These are phyloP conservation scores for Dictyostelium firmibasis DNA, from an alignment of 78 protist species.

Conservation along the genomic window DNA sequence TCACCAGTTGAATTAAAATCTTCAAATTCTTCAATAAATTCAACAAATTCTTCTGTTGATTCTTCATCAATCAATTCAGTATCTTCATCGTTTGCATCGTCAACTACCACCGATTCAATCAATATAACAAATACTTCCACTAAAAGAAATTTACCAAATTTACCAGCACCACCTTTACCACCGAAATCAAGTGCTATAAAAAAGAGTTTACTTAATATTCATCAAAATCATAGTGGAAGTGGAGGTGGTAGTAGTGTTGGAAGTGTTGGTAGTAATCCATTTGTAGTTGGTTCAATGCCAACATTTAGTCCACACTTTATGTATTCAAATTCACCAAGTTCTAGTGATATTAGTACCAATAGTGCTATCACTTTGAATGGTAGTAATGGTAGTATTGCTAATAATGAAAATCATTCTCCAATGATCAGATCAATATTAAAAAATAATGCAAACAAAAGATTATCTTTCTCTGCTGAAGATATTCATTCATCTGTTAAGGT, in stretches of 20 bases:
- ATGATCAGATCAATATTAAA: neutral
- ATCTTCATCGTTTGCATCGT: neutral
- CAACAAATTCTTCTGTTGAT: neutral
- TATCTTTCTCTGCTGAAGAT: slow-evolving; percentile 68
- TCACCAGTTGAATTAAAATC: neutral
- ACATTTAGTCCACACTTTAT: slow-evolving; percentile 10
- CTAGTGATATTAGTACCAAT: neutral
- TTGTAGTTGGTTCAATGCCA: slow-evolving; percentile 44
- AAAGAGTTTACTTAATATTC: neutral
- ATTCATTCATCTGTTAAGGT: neutral
- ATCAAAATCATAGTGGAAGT: neutral
- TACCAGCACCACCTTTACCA: slow-evolving; percentile 62
- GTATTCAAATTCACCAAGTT: neutral
- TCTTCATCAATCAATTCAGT: too few relatives aligned
- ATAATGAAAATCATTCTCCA: neutral
- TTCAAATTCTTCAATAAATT: slow-evolving; percentile 5
- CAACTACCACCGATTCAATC: neutral
- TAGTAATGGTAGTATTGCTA: neutral
- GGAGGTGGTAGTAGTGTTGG: neutral
- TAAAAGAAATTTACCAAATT: slow-evolving; percentile 35
- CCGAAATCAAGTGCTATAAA: slow-evolving; percentile 11
- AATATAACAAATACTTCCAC: neutral
- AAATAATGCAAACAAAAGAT: neutral
- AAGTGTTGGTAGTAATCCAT: neutral
- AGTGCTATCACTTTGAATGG: neutral